Conservation (phyloP, 129 eudicot species). For the Artemisia annua region DNA sequence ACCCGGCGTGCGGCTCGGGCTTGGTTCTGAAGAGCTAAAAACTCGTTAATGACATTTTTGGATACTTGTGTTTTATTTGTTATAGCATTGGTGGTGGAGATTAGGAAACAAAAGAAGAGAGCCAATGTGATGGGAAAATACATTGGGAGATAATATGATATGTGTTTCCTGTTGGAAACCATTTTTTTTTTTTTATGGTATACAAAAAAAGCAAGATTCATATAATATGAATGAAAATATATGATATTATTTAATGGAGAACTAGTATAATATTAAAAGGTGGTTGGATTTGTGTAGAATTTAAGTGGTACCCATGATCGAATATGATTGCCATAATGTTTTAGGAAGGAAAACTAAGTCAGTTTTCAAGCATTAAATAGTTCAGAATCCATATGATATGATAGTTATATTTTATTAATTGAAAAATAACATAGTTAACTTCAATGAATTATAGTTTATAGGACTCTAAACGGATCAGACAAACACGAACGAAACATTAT, state of each 20-base stretch:
- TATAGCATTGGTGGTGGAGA: slow-evolving; percentile 32
- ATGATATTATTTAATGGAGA: not conserved
- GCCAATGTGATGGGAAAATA: slow-evolving; percentile 24
- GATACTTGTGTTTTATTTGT: not conserved
- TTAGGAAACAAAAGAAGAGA: slow-evolving; percentile 17
- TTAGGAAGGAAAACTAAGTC: not conserved
- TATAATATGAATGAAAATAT: slow-evolving; percentile 9
- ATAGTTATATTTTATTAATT: too few species aligned
- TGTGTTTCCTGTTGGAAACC: slow-evolving; percentile 22
- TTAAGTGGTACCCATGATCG: slow-evolving; percentile 82
- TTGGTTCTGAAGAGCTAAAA: slow-evolving; percentile 53
- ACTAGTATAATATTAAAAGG: slow-evolving; percentile 16
- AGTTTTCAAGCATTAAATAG: slow-evolving; percentile 10
- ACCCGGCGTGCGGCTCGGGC: slow-evolving; percentile 48
- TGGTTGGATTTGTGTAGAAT: slow-evolving; percentile 26
- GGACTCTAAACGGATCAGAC: too few species aligned
- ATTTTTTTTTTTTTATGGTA: slow-evolving; percentile 7
- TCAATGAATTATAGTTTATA: too few species aligned
- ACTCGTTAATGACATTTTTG: slow-evolving; percentile 28
- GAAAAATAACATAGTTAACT: too few species aligned
- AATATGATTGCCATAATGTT: slow-evolving; percentile 56
- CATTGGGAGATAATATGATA: slow-evolving; percentile 29
- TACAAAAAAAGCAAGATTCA: slow-evolving; percentile 8
- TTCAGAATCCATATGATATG: not conserved
- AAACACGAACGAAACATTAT: too few species aligned